A percentile compares a stretch with the other conserved stretches of the same genome.
Evolutionary conservation across 2,329 filamentous ascomycete species (phyloP).

Genomic region (Chrysoporthe puriensis): DNA sequence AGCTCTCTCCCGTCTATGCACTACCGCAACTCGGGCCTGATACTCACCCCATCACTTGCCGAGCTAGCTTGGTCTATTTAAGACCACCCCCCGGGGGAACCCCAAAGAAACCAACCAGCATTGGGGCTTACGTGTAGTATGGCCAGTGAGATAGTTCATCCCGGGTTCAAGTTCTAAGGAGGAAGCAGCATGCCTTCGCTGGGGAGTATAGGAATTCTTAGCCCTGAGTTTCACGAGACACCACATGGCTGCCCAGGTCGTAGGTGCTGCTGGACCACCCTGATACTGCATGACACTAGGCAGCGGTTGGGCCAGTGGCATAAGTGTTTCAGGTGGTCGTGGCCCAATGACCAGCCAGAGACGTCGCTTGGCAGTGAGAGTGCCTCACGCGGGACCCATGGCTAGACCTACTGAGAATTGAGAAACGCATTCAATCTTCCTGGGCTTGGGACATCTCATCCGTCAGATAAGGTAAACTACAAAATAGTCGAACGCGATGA

Average conservation of each 20-base stretch:
- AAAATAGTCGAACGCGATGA: neutral
- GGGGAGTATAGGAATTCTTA: neutral
- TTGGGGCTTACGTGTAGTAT: neutral
- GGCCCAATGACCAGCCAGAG: neutral
- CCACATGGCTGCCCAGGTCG: neutral
- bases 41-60: neutral
- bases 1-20: neutral
- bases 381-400: neutral
- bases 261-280: neutral
- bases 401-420: neutral
- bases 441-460: neutral
- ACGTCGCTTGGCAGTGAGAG: neutral
- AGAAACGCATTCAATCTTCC: neutral
- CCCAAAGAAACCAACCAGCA: no score
- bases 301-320: conserved; percentile 1
- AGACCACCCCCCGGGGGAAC: no score
- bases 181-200: neutral
- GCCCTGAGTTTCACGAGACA: neutral
- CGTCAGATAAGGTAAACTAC: neutral
- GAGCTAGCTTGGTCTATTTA: no score
- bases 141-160: neutral
- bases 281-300: conserved; percentile 13
- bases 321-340: neutral
- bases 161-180: neutral
- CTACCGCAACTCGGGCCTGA: neutral